phyloP scores from a whole-genome alignment of 2,329 filamentous ascomycete species.

The Podosphaera fusca region DNA sequence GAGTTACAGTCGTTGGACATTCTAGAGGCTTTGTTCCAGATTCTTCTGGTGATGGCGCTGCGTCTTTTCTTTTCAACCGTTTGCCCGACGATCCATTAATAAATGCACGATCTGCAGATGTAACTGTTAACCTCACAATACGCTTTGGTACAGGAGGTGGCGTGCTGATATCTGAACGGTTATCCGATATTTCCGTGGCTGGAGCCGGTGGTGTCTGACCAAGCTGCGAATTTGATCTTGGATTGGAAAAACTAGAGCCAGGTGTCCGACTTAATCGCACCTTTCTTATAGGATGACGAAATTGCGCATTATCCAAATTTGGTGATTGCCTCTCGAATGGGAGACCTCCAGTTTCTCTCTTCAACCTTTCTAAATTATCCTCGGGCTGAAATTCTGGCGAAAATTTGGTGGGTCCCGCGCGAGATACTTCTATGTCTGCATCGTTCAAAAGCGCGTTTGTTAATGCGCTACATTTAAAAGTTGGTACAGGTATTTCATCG shows the following conservation, averaged over 20 bases:
- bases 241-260: constrained; percentile 10
- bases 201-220: constrained; percentile 8
- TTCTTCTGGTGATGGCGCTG: constrained; percentile 8
- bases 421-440: constrained; percentile 17
- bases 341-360: constrained; percentile 2
- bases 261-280: constrained; percentile 16
- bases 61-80: constrained; percentile 9
- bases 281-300: constrained; percentile 13
- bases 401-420: constrained; percentile 5
- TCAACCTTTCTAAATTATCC: constrained; percentile 1
- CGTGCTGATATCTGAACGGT: constrained; percentile 14
- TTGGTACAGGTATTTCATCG: constrained; percentile 69
- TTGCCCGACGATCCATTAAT: constrained; percentile 13
- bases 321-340: background rate
- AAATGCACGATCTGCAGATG: constrained; percentile 8
- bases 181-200: constrained; percentile 5
- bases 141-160: constrained; percentile 12
- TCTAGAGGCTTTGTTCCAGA: constrained; percentile 10
- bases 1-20: constrained; percentile 23
- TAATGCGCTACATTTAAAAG: constrained; percentile 75
- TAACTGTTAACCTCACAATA: constrained; percentile 13
- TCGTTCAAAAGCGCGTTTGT: constrained; percentile 66
- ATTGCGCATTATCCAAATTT: constrained; percentile 7
- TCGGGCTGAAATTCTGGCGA: constrained; percentile 5
- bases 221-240: constrained; percentile 12